Percentiles rank a stretch among this genome's conserved stretches.
Conservation (phyloP, 2,329 filamentous ascomycete species). For the Paraconiothyrium sp. region DNA sequence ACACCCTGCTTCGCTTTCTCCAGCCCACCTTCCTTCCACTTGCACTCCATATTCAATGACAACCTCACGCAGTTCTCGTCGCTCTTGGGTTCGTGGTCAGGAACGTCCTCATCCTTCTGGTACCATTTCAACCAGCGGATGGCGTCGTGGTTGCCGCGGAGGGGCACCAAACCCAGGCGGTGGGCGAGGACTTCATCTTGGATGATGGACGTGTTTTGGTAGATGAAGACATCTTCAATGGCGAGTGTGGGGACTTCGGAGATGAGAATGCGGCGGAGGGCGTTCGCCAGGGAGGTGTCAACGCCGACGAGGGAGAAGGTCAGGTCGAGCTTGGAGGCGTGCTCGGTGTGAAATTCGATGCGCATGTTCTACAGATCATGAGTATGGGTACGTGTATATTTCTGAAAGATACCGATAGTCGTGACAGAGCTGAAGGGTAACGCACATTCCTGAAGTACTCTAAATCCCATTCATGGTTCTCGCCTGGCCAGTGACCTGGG, state of each 20-base stretch:
- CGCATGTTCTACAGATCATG: conserved; percentile 64
- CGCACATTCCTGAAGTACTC: conserved; percentile 72
- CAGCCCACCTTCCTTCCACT: conserved; percentile 72
- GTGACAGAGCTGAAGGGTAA: background rate
- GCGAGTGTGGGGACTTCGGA: conserved; percentile 93
- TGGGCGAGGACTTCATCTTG: conserved; percentile 96
- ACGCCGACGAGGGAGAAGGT: conserved; percentile 92
- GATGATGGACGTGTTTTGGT: conserved; percentile 97
- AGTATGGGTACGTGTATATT: background rate
- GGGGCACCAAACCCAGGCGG: conserved; percentile 87
- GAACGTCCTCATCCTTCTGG: conserved; percentile 60
- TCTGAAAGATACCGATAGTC: too few relatives aligned
- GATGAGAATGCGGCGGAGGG: conserved; percentile 95
- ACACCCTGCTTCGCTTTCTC: conserved; percentile 71
- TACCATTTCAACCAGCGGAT: conserved; percentile 86
- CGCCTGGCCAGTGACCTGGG: conserved; percentile 88
- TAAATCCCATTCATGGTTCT: conserved; percentile 83
- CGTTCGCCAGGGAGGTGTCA: conserved; percentile 93
- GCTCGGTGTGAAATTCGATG: conserved; percentile 84
- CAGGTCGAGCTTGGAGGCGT: conserved; percentile 63
- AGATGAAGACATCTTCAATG: conserved; percentile 91
- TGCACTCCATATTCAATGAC: conserved; percentile 80
- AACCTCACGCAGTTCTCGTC: conserved; percentile 92
- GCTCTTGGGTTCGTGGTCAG: conserved; percentile 47
- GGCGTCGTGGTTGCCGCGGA: conserved; percentile 80